These are phyloP conservation scores for Lentinula boryana DNA, from an alignment of 768 basidiomycete species.

Conservation along the genomic window DNA sequence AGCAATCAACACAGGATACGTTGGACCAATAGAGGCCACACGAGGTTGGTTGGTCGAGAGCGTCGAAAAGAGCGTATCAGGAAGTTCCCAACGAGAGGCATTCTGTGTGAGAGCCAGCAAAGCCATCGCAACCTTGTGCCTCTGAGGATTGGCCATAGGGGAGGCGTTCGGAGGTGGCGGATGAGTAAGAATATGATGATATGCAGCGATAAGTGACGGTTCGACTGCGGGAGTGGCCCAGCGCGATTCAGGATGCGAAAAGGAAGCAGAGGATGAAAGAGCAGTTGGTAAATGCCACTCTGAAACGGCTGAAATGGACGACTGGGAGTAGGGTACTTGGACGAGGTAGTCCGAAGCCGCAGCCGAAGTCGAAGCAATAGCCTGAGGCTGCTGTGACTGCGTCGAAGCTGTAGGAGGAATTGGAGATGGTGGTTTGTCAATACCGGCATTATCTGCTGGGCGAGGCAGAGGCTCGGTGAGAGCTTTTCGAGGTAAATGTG, in stretches of 20 bases:
- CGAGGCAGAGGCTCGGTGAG: conserved; percentile 25
- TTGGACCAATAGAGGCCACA: conserved; percentile 56
- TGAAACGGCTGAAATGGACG: conserved; percentile 56
- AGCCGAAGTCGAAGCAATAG: conserved; percentile 39
- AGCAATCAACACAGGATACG: conserved; percentile 51
- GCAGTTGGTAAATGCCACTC: conserved; percentile 65
- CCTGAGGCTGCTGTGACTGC: conserved; percentile 14
- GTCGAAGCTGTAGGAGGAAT: conserved; percentile 19
- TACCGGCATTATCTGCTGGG: conserved; percentile 25
- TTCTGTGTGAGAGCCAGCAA: conserved; percentile 53
- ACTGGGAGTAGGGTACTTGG: conserved; percentile 70
- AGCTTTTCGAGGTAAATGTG: conserved; percentile 28
- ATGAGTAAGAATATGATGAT: conserved; percentile 74
- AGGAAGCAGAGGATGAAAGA: conserved; percentile 16
- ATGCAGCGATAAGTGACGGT: conserved; percentile 60
- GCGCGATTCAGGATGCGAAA: conserved; percentile 17
- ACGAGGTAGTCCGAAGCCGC: conserved; percentile 64
- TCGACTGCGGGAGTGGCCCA: conserved; percentile 51
- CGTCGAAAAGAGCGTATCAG: conserved; percentile 58
- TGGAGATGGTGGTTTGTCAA: conserved; percentile 35
- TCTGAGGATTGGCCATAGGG: conserved; percentile 42
- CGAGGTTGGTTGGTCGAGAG: conserved; percentile 58
- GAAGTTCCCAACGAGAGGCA: conserved; percentile 59
- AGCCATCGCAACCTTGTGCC: conserved; percentile 74
- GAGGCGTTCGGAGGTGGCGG: conserved; percentile 43